Percentiles rank a stretch among this genome's conserved stretches.
Evolutionary conservation across 2,329 filamentous ascomycete genomes (phyloP).

Genomic region (Phymatotrichopsis omnivora): DNA sequence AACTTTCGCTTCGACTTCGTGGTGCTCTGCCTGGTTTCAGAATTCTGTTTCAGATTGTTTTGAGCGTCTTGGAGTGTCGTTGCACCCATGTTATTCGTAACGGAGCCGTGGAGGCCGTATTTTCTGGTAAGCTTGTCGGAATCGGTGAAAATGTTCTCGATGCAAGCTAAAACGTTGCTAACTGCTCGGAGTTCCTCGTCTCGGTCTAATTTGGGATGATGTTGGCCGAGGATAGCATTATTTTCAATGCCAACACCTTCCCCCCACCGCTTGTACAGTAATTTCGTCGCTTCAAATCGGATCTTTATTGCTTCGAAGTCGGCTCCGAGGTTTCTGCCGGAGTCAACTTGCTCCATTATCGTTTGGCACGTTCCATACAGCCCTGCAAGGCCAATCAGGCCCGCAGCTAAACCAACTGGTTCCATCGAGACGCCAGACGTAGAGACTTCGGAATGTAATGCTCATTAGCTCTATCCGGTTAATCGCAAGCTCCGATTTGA

Average conservation of each 20-base stretch:
- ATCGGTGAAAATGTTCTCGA: not conserved
- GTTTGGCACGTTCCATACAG: not conserved
- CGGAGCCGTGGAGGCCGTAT: not conserved
- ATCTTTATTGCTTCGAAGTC: too few species aligned
- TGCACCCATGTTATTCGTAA: not conserved
- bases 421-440: too few species aligned
- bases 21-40: not conserved
- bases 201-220: too few species aligned
- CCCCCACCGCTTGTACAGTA: not conserved
- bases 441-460: too few species aligned
- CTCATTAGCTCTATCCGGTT: too few species aligned
- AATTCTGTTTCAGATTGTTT: not conserved
- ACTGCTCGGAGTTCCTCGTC: too few species aligned
- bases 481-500: too few species aligned
- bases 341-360: not conserved
- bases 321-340: not conserved
- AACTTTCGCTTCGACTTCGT: not conserved
- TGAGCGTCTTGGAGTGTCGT: not conserved
- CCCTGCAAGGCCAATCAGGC: not conserved
- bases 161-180: not conserved
- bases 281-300: too few species aligned
- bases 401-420: not conserved
- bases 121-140: not conserved
- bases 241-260: not conserved
- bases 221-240: too few species aligned